A percentile compares a stretch with the other conserved stretches of the same genome.
These are phyloP conservation scores for Meira miltonrushii DNA, from an alignment of 1,284 basidiomycete genomes.

Conservation along the genomic window DNA sequence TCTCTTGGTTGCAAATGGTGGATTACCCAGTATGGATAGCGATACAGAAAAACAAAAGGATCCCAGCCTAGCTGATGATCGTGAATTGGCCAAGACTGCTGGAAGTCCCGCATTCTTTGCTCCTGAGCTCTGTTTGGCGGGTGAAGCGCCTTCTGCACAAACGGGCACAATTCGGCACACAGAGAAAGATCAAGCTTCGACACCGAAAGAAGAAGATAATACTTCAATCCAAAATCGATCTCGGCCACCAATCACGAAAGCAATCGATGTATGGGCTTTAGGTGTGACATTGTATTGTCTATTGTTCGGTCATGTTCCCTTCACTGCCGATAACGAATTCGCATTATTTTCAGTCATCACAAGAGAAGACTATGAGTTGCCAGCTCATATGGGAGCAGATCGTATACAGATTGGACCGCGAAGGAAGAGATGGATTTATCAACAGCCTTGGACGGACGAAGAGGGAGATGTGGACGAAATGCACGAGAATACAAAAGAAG, in stretches of 20 bases:
- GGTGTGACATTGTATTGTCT: constrained; percentile 96
- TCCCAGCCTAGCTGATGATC: constrained; percentile 66
- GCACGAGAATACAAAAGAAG: constrained; percentile 13
- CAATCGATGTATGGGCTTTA: constrained; percentile 98
- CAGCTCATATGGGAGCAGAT: constrained; percentile 71
- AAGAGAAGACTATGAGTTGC: constrained; percentile 69
- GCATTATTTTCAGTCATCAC: constrained; percentile 79
- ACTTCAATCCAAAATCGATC: background rate
- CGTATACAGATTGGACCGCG: constrained; percentile 51
- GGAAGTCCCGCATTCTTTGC: constrained; percentile 97
- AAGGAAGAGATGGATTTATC: constrained; percentile 31
- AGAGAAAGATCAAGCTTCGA: background rate
- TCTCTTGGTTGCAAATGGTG: constrained; percentile 48
- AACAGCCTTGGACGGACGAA: constrained; percentile 32
- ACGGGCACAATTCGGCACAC: background rate
- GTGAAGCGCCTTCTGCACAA: constrained; percentile 23
- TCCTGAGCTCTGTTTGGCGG: constrained; percentile 72
- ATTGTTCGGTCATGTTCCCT: constrained; percentile 77
- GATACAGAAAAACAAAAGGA: constrained; percentile 57
- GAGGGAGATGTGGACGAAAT: constrained; percentile 21
- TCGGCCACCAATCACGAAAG: constrained; percentile 68
- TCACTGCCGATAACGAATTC: constrained; percentile 66
- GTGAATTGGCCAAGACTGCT: constrained; percentile 84
- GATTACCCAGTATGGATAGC: constrained; percentile 18
- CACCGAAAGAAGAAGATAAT: background rate